Evolutionary conservation across 257 asterid species (phyloP), one percentile per base, ranked within the genome.

Genomic region (Solanum gracilifrons): DNA sequence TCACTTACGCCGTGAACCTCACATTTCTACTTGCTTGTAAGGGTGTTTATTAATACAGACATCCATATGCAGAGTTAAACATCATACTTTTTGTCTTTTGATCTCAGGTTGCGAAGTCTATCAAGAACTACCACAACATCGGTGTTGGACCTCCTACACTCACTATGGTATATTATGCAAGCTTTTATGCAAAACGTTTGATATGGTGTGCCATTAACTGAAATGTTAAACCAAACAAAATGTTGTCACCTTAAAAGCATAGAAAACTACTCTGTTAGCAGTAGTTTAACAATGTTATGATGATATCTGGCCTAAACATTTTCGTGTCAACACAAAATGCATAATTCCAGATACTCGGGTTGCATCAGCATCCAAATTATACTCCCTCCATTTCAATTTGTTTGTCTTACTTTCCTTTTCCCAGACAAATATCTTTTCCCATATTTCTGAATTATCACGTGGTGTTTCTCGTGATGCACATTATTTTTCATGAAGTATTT

Each of bases 101-200:
- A 72, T 87, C 51, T 83, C 93, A 95, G 98, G 90, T 95, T 68
- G 85, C 87, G 18, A 93, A 92, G 32, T 89, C 91, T 89, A 91
- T 95, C 71, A 76, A 89, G 88, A 91, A 86, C 41, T 94, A 91
- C 86, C 90, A 91, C n/a, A 89, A 91, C 88, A 90, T 95, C 76
- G 2, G 94, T 6, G 73, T 94, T 6, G 92, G 84, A 85, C 89
- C 94, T 37, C 89, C 95, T 83, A 92, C 91, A 68, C 88, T 90
- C 84, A 91, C 87, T 72, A 92, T 91, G 96, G 96, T 92, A 88
- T n/a, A 46, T 16, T 39, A 46, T 5, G 31, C 85, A 29, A 27
- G 11, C 10, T 10, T 46, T 46, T 29, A 80, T 80, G 16, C 41
- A 31, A 48, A 46, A 29, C 5, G 2, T 16, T 46, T 80, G 39